Evolutionary conservation across 768 basidiomycete genomes (phyloP).

Genomic region (Cystofilobasidium capitatum): DNA sequence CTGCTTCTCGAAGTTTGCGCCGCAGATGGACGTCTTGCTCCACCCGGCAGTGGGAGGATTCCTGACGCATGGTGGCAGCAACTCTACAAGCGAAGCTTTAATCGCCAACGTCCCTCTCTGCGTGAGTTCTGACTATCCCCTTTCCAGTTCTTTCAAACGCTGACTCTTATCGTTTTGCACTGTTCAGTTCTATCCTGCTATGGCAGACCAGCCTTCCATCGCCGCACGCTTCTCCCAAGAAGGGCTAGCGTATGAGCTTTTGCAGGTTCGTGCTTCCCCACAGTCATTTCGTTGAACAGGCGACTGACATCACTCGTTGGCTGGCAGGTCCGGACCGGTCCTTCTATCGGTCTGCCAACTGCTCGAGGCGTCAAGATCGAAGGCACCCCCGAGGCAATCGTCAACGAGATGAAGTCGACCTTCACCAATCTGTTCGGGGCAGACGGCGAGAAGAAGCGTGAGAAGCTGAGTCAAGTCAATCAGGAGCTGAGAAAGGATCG

Average conservation of each 20-base stretch:
- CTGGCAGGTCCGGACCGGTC: too few relatives aligned
- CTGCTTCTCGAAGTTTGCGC: not conserved
- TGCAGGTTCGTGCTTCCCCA: not conserved
- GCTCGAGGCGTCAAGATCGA: not conserved
- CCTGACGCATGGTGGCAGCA: not conserved
- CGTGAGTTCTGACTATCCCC: too few relatives aligned
- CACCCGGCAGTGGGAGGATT: conserved; percentile 1
- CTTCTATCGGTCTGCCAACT: too few relatives aligned
- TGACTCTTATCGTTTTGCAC: too few relatives aligned
- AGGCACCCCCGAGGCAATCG: not conserved
- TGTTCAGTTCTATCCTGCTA: too few relatives aligned
- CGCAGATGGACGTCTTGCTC: not conserved
- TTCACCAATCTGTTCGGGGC: not conserved
- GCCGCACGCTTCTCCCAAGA: not conserved
- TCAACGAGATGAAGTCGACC: not conserved
- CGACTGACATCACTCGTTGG: too few relatives aligned
- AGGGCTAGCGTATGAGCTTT: not conserved
- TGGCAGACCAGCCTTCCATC: conserved; percentile 1
- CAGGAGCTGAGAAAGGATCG: not conserved
- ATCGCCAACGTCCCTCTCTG: not conserved
- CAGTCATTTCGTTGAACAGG: not conserved
- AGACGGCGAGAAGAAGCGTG: not conserved
- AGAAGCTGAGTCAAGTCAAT: not conserved
- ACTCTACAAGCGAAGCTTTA: not conserved
- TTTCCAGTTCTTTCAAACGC: too few relatives aligned